Evolutionary conservation across 1,284 basidiomycete species (phyloP).

Genomic region (Sphaerobolus stellatus): DNA sequence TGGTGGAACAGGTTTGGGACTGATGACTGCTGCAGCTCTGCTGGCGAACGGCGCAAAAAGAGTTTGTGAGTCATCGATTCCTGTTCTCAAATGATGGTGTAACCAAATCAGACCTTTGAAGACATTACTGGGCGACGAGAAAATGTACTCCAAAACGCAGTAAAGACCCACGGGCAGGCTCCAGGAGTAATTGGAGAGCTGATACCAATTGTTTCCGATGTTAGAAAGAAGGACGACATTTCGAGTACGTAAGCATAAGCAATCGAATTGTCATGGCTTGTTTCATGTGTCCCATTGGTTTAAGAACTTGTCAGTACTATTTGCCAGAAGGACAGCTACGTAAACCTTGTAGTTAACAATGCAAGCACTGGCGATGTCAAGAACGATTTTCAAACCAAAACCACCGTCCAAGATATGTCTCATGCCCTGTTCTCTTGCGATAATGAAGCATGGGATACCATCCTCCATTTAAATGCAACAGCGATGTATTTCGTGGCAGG

Average conservation of each 20-base stretch:
- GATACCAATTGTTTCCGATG: constrained; percentile 7
- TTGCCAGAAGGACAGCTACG: constrained; percentile 3
- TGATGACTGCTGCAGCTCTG: constrained; percentile 3
- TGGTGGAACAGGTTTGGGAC: constrained; percentile 11
- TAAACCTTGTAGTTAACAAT: constrained; percentile 12
- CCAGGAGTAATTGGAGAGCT: no score
- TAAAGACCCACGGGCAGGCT: background rate
- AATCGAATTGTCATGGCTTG: background rate
- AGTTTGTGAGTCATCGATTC: constrained; percentile 8
- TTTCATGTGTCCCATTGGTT: background rate
- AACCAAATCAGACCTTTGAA: background rate
- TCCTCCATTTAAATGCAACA: constrained; percentile 10
- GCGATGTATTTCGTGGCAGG: constrained; percentile 11
- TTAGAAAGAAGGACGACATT: constrained; percentile 14
- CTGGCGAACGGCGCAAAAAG: constrained; percentile 8
- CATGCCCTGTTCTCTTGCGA: constrained; percentile 6
- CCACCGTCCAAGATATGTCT: constrained; percentile 3
- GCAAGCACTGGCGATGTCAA: constrained; percentile 7
- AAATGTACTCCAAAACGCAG: background rate
- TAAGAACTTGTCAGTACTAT: constrained; percentile 4
- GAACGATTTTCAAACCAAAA: constrained; percentile 3
- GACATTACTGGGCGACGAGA: constrained; percentile 14
- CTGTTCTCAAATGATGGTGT: no score
- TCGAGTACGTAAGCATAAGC: constrained; percentile 3
- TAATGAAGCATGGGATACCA: constrained; percentile 5